Evolutionary conservation across 345 rosid genomes (phyloP).

Genomic region (Gossypium australe): DNA sequence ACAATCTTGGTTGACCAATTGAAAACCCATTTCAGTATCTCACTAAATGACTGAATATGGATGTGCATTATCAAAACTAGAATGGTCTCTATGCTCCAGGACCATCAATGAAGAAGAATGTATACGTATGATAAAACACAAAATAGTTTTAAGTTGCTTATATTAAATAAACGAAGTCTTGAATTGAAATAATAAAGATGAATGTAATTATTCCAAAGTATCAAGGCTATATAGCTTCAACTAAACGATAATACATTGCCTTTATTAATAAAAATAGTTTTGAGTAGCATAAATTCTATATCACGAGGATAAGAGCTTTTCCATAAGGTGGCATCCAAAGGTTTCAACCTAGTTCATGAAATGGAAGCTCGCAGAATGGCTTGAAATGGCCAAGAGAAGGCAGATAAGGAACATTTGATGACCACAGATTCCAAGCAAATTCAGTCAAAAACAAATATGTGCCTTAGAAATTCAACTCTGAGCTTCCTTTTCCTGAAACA

Average conservation of each 20-base stretch:
- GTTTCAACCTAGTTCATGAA: neutral
- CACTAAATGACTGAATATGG: neutral
- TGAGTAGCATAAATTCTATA: neutral
- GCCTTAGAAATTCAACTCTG: neutral
- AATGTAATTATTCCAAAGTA: neutral
- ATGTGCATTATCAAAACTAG: neutral
- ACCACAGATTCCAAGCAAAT: neutral
- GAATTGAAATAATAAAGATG: neutral
- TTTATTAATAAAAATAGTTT: neutral
- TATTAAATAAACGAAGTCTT: neutral
- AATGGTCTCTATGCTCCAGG: neutral
- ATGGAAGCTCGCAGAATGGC: neutral
- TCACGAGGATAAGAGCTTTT: neutral
- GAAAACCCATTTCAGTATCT: neutral
- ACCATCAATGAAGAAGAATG: neutral
- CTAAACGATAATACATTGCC: neutral
- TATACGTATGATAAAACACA: neutral
- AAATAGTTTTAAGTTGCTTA: constrained; percentile 1
- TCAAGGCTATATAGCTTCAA: neutral
- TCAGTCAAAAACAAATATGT: neutral
- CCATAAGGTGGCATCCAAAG: neutral
- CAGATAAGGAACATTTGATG: neutral
- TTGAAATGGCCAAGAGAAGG: neutral
- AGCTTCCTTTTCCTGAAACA: neutral
- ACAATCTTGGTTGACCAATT: neutral